Evolutionary conservation across 2,329 filamentous ascomycete species (phyloP).

Genomic region (Chaetomium sp.): DNA sequence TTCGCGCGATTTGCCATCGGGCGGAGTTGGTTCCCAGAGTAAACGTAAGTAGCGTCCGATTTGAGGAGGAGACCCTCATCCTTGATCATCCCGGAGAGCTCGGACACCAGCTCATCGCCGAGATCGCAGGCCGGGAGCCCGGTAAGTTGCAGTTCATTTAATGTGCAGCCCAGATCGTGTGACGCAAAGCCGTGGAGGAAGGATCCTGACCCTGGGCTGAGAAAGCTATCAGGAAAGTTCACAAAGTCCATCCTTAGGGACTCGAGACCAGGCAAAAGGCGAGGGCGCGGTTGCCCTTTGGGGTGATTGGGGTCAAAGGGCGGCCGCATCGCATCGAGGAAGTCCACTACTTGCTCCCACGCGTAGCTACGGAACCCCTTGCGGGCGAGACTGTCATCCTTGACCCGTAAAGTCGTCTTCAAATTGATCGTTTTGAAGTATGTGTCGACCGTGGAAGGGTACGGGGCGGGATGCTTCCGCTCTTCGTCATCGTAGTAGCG

Average conservation of each 20-base stretch:
- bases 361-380: constrained; percentile 58
- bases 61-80: constrained; percentile 57
- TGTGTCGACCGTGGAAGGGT: constrained; percentile 45
- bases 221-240: constrained; percentile 53
- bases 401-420: constrained; percentile 47
- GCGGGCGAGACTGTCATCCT: constrained; percentile 51
- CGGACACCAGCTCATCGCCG: constrained; percentile 50
- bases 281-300: constrained; percentile 41
- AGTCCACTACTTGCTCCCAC: constrained; percentile 57
- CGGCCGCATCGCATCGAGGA: constrained; percentile 53
- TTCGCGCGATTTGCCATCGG: constrained; percentile 35
- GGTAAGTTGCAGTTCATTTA: constrained; percentile 57
- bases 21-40: constrained; percentile 46
- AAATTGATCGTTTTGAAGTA: constrained; percentile 44
- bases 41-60: constrained; percentile 48
- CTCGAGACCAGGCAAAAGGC: constrained; percentile 51
- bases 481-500: constrained; percentile 58
- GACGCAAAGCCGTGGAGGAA: constrained; percentile 56
- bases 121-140: constrained; percentile 54
- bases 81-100: constrained; percentile 55
- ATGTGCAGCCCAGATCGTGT: constrained; percentile 55
- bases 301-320: constrained; percentile 49
- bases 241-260: constrained; percentile 56
- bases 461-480: constrained; percentile 41
- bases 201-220: constrained; percentile 47